Evolutionary conservation across 2,329 filamentous ascomycete species (phyloP).

Genomic region (Clonostachys rhizophaga): DNA sequence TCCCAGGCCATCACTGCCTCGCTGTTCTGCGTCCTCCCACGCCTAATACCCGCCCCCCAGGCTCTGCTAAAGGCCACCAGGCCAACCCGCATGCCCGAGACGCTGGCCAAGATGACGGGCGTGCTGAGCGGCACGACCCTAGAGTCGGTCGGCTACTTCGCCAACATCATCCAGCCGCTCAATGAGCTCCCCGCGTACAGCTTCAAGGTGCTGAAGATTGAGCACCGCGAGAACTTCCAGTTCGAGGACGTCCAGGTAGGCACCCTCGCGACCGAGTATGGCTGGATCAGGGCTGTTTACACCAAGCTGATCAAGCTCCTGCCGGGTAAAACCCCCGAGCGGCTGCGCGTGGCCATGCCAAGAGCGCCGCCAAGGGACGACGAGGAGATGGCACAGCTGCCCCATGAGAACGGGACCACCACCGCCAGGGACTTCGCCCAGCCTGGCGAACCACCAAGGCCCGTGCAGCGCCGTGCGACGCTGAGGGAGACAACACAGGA

Average conservation of each 20-base stretch:
- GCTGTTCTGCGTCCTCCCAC: conserved; percentile 50
- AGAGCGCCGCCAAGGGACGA: neutral
- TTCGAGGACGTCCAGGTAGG: neutral
- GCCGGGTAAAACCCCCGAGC: too few relatives aligned
- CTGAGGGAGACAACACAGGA: conserved; percentile 34
- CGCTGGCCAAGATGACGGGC: conserved; percentile 49
- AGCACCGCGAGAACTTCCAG: conserved; percentile 24
- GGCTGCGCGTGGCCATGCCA: neutral
- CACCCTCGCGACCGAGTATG: neutral
- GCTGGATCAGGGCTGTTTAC: too few relatives aligned
- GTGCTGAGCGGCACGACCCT: conserved; percentile 51
- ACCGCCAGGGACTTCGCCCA: neutral
- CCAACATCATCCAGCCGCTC: conserved; percentile 54
- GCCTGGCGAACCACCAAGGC: conserved; percentile 5
- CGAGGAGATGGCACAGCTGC: neutral
- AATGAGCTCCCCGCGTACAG: conserved; percentile 40
- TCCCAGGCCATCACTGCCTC: conserved; percentile 55
- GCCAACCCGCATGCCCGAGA: conserved; percentile 49
- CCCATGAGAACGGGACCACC: neutral
- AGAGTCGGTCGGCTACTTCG: conserved; percentile 55
- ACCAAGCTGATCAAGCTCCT: too few relatives aligned
- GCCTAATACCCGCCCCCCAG: conserved; percentile 58
- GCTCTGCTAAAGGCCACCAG: conserved; percentile 53
- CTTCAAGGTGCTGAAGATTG: conserved; percentile 44
- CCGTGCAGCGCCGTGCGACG: conserved; percentile 23